These are phyloP conservation scores for Diophrys sp. DNA, from an alignment of 73 alveolate genomes.

Conservation along the genomic window DNA sequence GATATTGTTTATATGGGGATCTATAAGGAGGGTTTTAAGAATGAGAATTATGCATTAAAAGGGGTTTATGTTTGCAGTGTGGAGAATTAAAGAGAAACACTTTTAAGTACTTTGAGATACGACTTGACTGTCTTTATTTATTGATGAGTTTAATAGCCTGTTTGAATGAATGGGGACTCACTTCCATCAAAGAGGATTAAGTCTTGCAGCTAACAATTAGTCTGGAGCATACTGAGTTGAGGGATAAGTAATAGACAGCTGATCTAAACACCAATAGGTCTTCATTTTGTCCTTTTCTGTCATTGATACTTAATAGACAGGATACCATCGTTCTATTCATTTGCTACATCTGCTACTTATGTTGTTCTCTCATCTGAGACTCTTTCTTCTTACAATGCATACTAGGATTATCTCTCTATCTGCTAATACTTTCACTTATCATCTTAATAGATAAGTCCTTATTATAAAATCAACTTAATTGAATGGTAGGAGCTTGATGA, in stretches of 20 bases:
- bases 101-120: not conserved
- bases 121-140: not conserved
- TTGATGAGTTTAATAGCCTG: slow-evolving; percentile 12
- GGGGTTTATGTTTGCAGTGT: not conserved
- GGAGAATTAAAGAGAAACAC: not conserved
- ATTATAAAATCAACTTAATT: slow-evolving; percentile 24
- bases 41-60: not conserved
- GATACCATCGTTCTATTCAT: slow-evolving; percentile 5
- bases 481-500: too few species aligned
- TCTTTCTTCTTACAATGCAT: slow-evolving; percentile 23
- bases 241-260: slow-evolving; percentile 53
- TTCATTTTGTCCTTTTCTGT: slow-evolving; percentile 68
- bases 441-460: slow-evolving; percentile 24
- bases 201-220: slow-evolving; percentile 22
- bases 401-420: not conserved
- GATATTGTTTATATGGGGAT: not conserved
- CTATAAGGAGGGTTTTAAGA: not conserved
- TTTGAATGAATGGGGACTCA: slow-evolving; percentile 29
- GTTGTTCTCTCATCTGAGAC: slow-evolving; percentile 23
- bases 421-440: slow-evolving; percentile 10
- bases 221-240: slow-evolving; percentile 49
- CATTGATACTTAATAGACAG: slow-evolving; percentile 52
- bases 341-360: slow-evolving; percentile 39
- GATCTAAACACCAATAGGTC: slow-evolving; percentile 62
- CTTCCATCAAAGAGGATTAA: slow-evolving; percentile 58